These are phyloP conservation scores for Pseudopyrenochaeta lycopersici DNA, from an alignment of 2,329 filamentous ascomycete genomes.

Conservation along the genomic window DNA sequence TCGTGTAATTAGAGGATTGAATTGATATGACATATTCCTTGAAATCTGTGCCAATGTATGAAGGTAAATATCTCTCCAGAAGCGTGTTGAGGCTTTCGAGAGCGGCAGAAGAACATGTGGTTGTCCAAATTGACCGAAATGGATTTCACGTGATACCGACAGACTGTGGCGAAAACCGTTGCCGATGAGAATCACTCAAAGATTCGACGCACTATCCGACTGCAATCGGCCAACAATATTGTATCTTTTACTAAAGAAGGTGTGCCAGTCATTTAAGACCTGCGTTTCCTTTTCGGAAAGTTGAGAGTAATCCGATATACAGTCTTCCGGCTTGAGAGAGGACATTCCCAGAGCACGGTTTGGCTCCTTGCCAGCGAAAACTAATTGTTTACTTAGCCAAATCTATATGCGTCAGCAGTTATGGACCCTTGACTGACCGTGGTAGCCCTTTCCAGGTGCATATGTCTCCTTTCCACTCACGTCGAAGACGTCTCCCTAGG, in stretches of 20 bases:
- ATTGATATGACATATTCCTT: background rate
- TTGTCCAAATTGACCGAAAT: background rate
- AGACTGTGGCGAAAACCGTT: background rate
- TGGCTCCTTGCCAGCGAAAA: constrained; percentile 94
- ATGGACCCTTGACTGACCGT: constrained; percentile 67
- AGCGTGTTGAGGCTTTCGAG: background rate
- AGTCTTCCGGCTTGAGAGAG: constrained; percentile 86
- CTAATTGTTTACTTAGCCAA: constrained; percentile 57
- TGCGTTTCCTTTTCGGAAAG: constrained; percentile 85
- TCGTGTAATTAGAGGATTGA: background rate
- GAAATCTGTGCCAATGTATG: background rate
- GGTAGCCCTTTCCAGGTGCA: constrained; percentile 81
- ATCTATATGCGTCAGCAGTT: background rate
- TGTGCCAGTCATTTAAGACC: constrained; percentile 89
- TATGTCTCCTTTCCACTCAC: constrained; percentile 91
- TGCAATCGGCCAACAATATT: constrained; percentile 75
- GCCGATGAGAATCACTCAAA: constrained; percentile 10
- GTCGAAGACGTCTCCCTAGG: constrained; percentile 89
- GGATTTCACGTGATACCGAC: background rate
- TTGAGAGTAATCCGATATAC: constrained; percentile 80
- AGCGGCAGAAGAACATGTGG: background rate
- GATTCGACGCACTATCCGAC: constrained; percentile 25
- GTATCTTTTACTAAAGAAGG: constrained; percentile 96
- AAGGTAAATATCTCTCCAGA: background rate
- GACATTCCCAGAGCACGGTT: constrained; percentile 90